Evolutionary conservation across 805 yeast species (phyloP).

Genomic region (Saccharomycopsis babjevae): DNA sequence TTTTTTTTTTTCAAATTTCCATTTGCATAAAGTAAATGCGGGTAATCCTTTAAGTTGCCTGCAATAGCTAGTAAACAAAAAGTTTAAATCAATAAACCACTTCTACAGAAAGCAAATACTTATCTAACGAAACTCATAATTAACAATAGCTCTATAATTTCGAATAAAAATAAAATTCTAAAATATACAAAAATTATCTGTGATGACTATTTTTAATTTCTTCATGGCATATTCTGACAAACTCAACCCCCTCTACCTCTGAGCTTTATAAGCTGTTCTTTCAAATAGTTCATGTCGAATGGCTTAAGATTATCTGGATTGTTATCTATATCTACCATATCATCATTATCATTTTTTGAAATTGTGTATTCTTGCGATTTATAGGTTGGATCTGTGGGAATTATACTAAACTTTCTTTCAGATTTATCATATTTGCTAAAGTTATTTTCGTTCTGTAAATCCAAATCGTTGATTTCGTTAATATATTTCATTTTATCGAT

Average conservation of each 20-base stretch:
- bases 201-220: too few species aligned
- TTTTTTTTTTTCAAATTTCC: too few species aligned
- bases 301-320: not conserved
- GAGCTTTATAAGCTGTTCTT: not conserved
- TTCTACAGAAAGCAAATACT: too few species aligned
- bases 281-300: not conserved
- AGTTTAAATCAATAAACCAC: too few species aligned
- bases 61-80: too few species aligned
- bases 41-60: too few species aligned
- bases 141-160: too few species aligned
- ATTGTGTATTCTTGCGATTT: not conserved
- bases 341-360: not conserved
- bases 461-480: constrained; percentile 14
- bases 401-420: constrained; percentile 17
- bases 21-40: too few species aligned
- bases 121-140: too few species aligned
- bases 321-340: not conserved
- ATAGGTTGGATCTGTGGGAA: constrained; percentile 13
- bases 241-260: not conserved
- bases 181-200: too few species aligned
- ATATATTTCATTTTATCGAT: constrained; percentile 31
- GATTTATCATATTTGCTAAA: not conserved
- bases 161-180: too few species aligned
- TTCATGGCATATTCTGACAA: too few species aligned
- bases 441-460: constrained; percentile 6